These are phyloP conservation scores for Aspergillus wentii DNA, from an alignment of 495 filamentous ascomycete genomes.

Conservation along the genomic window DNA sequence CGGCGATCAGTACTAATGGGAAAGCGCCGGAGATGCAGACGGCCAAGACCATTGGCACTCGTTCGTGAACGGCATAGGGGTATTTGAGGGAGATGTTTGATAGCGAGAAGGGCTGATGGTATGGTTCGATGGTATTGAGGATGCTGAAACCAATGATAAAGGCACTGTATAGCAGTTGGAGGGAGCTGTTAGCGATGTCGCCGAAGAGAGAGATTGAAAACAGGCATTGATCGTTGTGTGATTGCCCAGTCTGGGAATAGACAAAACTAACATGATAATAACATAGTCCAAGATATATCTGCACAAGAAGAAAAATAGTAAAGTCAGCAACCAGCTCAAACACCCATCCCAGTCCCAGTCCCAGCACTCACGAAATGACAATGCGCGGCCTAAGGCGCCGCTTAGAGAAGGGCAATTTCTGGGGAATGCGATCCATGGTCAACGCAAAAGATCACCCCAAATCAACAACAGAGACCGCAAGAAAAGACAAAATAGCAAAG, in stretches of 20 bases:
- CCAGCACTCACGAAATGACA: conserved; percentile 46
- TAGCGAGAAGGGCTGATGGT: conserved; percentile 57
- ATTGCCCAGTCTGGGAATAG: conserved; percentile 21
- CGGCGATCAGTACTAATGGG: conserved; percentile 60
- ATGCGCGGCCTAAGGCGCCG: conserved; percentile 44
- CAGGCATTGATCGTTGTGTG: too few relatives aligned
- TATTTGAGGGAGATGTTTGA: conserved; percentile 60
- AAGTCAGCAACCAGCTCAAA: too few relatives aligned
- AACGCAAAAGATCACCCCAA: too few relatives aligned
- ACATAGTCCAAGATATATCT: conserved; percentile 69
- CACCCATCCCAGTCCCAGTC: too few relatives aligned
- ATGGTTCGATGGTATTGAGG: conserved; percentile 51
- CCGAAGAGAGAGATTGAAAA: too few relatives aligned
- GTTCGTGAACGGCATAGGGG: conserved; percentile 69
- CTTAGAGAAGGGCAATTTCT: conserved; percentile 50
- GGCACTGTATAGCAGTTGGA: conserved; percentile 32
- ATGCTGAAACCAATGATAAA: conserved; percentile 51
- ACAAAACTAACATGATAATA: conserved; percentile 52
- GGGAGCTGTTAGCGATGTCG: conserved; percentile 40
- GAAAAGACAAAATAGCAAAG: too few relatives aligned
- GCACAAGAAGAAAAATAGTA: too few relatives aligned
- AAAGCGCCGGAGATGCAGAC: conserved; percentile 50
- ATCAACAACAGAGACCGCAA: too few relatives aligned
- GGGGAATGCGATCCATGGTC: conserved; percentile 32
- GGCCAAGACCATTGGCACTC: conserved; percentile 56